Conservation (phyloP, 768 basidiomycete genomes). For the Phylloporus arenicola region DNA sequence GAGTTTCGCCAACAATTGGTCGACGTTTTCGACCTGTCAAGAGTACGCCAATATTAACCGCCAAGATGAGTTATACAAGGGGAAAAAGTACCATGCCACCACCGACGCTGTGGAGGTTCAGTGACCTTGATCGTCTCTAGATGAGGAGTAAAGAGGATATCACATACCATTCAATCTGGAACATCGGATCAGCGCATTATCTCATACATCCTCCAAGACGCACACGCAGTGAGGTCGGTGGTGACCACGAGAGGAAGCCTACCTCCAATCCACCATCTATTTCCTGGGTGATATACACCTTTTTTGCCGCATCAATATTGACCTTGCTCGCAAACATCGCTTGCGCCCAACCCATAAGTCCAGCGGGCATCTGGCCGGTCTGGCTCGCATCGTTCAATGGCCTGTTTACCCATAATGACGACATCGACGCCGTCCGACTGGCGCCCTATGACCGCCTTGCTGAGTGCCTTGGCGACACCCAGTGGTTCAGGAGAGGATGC, state of each 20-base stretch:
- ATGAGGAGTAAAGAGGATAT: constrained; percentile 53
- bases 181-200: neutral
- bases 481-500: constrained; percentile 82
- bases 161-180: constrained; percentile 65
- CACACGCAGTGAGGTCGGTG: constrained; percentile 87
- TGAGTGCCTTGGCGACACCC: constrained; percentile 81
- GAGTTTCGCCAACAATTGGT: constrained; percentile 83
- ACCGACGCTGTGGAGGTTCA: constrained; percentile 86
- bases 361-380: constrained; percentile 97
- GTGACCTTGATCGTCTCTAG: constrained; percentile 83
- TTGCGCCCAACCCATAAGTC: constrained; percentile 86
- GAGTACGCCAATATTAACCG: neutral
- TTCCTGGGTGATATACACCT: constrained; percentile 72
- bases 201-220: constrained; percentile 1
- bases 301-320: constrained; percentile 58
- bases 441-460: constrained; percentile 64
- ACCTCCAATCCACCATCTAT: constrained; percentile 91
- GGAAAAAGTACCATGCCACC: constrained; percentile 70
- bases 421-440: constrained; percentile 65
- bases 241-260: constrained; percentile 82
- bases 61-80: neutral
- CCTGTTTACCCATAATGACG: constrained; percentile 95
- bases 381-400: constrained; percentile 96
- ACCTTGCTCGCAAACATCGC: constrained; percentile 93
- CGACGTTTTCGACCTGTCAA: constrained; percentile 69